Conservation (phyloP, 2,329 filamentous ascomycete species). For the Aspergillus pseudonomiae region DNA sequence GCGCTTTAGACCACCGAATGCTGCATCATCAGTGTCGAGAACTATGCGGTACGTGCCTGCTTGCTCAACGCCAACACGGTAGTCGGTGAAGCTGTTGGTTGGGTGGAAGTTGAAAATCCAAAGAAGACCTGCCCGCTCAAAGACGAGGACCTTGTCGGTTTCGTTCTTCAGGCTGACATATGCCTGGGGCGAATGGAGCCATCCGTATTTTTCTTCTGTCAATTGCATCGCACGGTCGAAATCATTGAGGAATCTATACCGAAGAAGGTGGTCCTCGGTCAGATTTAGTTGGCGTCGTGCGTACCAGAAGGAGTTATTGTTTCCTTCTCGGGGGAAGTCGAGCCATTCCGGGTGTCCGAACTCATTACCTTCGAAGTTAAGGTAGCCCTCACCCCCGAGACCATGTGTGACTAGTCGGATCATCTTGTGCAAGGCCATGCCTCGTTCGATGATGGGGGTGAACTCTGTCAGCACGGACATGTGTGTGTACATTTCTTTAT, state of each 20-base stretch:
- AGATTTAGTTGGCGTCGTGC: conserved; percentile 92
- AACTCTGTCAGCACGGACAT: conserved; percentile 87
- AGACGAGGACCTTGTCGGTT: conserved; percentile 90
- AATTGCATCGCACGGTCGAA: conserved; percentile 93
- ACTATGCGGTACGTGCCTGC: conserved; percentile 85
- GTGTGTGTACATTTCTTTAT: conserved; percentile 95
- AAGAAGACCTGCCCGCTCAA: conserved; percentile 85
- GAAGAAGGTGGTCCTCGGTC: conserved; percentile 79
- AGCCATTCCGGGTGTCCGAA: conserved; percentile 99
- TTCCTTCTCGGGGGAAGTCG: conserved; percentile 93
- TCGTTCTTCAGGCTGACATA: conserved; percentile 95
- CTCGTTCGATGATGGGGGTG: conserved; percentile 85
- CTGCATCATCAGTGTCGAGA: conserved; percentile 75
- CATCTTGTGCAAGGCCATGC: conserved; percentile 94
- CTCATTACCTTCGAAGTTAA: conserved; percentile 99
- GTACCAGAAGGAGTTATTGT: conserved; percentile 92
- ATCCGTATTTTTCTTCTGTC: conserved; percentile 85
- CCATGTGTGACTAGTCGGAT: conserved; percentile 90
- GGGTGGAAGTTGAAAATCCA: conserved; percentile 98
- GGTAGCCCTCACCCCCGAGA: conserved; percentile 91
- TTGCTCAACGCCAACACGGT: conserved; percentile 83
- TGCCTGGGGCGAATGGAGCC: conserved; percentile 82
- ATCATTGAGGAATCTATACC: conserved; percentile 89
- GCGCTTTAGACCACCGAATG: conserved; percentile 77
- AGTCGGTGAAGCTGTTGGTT: conserved; percentile 82